Percentiles rank a stretch among this genome's conserved stretches.
phyloP scores from a whole-genome alignment of 2,329 filamentous ascomycete species.

The Blastomyces parvus region DNA sequence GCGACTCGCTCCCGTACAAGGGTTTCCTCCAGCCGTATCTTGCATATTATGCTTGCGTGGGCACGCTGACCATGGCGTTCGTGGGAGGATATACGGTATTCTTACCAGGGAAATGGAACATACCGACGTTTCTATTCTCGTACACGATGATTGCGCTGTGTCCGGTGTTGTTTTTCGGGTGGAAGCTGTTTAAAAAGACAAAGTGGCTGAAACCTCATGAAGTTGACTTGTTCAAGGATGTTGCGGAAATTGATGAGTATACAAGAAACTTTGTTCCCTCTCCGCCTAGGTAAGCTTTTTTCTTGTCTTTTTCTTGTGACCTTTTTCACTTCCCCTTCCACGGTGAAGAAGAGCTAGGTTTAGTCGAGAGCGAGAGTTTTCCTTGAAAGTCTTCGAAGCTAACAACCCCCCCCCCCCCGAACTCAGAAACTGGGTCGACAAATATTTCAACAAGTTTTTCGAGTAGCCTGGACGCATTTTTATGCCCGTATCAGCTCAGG shows the following conservation, averaged over 20 bases:
- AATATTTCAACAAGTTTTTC: constrained; percentile 18
- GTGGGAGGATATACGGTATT: constrained; percentile 74
- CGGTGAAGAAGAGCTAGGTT: not conserved
- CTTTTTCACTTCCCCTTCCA: not conserved
- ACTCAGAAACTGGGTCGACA: constrained; percentile 8
- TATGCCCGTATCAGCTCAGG: not conserved
- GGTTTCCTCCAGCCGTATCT: constrained; percentile 45
- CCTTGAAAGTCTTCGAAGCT: not conserved
- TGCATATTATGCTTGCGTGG: constrained; percentile 53
- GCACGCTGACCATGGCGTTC: constrained; percentile 55
- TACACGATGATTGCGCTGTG: constrained; percentile 68
- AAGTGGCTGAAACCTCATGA: constrained; percentile 48
- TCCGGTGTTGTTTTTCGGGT: constrained; percentile 57
- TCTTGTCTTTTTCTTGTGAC: not conserved
- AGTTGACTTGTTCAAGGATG: constrained; percentile 53
- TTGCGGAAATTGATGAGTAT: constrained; percentile 61
- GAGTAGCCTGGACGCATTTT: not conserved
- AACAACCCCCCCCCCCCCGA: not conserved
- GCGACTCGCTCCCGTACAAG: constrained; percentile 33
- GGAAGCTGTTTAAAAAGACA: constrained; percentile 61
- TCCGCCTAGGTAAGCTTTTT: constrained; percentile 42
- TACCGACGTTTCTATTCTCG: constrained; percentile 64
- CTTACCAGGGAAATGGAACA: constrained; percentile 56
- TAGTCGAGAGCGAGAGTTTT: not conserved
- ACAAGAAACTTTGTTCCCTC: constrained; percentile 49